phyloP scores from a whole-genome alignment of 192 early-diverging fungal species.

The Backusella mclennaniae region DNA sequence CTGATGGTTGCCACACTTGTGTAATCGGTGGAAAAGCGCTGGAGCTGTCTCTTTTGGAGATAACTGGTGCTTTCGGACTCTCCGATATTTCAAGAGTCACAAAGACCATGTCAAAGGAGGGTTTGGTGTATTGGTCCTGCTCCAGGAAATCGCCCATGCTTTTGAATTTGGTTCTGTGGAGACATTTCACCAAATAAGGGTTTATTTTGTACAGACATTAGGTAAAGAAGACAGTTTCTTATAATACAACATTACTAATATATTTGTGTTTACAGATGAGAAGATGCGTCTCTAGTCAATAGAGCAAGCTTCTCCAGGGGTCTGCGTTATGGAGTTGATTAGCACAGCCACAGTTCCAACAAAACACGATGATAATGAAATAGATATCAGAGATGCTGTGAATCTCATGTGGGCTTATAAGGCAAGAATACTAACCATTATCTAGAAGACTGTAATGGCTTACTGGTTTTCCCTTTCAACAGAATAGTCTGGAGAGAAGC shows the following conservation, averaged over 20 bases:
- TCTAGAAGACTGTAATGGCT: neutral
- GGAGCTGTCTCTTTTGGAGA: neutral
- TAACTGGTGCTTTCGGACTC: neutral
- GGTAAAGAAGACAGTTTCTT: constrained; percentile 6
- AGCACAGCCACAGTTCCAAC: neutral
- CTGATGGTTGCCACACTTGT: neutral
- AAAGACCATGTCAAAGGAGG: neutral
- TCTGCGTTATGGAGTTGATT: neutral
- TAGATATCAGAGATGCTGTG: neutral
- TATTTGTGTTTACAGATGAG: neutral
- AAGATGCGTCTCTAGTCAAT: neutral
- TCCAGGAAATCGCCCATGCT: neutral
- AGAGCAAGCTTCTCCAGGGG: neutral
- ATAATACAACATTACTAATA: neutral
- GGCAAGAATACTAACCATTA: neutral
- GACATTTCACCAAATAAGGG: neutral
- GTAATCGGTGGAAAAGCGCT: neutral
- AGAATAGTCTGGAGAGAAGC: too few relatives aligned
- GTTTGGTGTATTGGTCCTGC: neutral
- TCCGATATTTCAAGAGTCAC: neutral
- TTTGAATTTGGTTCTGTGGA: neutral
- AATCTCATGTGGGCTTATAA: neutral
- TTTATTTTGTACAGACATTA: neutral
- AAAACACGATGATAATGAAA: neutral
- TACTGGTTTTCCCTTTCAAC: too few relatives aligned